These are phyloP conservation scores for Chrysanthemum lavandulifolium DNA, from an alignment of 129 eudicot species.

Conservation along the genomic window DNA sequence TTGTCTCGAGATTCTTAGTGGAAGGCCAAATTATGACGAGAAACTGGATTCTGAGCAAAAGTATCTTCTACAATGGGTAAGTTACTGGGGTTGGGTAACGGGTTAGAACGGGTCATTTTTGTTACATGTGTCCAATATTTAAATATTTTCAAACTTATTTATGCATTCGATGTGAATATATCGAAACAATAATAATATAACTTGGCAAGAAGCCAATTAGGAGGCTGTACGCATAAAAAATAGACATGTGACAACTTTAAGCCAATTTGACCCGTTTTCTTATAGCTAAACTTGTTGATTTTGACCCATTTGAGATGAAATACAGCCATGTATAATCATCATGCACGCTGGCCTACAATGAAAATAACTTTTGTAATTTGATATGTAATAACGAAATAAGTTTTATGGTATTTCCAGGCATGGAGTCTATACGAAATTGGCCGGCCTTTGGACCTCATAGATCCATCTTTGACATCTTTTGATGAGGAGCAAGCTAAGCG, in stretches of 20 bases:
- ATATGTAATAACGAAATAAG: conserved; percentile 4
- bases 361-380: neutral
- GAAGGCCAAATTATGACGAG: conserved; percentile 52
- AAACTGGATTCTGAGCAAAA: conserved; percentile 42
- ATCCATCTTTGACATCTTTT: conserved; percentile 36
- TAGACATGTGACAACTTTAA: neutral
- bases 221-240: neutral
- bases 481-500: conserved; percentile 49
- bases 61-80: conserved; percentile 33
- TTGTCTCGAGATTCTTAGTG: conserved; percentile 60
- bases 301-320: neutral
- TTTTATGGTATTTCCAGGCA: conserved; percentile 38
- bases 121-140: neutral
- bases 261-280: neutral
- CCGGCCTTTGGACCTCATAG: conserved; percentile 53
- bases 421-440: conserved; percentile 43
- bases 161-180: too few species aligned
- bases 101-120: neutral
- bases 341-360: neutral
- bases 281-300: neutral
- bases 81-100: too few species aligned
- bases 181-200: too few species aligned
- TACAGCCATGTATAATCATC: neutral
- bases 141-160: too few species aligned
- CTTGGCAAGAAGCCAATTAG: too few species aligned